Evolutionary conservation across 192 early-diverging fungal species (phyloP), one percentile per base, ranked within the genome.

Genomic region (Rhizoclosmatium sp.): DNA sequence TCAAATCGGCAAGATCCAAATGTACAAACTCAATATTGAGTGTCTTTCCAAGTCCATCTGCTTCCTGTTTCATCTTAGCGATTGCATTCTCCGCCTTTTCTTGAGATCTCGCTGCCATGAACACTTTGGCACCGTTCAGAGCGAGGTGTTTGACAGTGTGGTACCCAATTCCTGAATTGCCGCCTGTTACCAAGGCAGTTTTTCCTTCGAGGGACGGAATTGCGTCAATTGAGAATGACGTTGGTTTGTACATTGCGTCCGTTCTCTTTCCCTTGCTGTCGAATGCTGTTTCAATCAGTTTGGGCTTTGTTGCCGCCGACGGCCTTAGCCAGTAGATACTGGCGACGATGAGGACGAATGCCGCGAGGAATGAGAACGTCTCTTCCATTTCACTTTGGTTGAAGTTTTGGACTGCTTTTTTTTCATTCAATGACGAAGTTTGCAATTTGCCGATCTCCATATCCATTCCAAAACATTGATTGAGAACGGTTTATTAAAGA

Each of bases 11-110:
- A 47, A 87, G 41, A 44, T 87, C 81, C 48, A 87, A 49, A 21
- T 82, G 59, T 19, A 87, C 59, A 56, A 85, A 85, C 65, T 87
- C 86, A 51, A 85, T 47, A n/a, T 75, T 56, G 0, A 67, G 21
- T 3, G 16, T 46, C 12, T 81, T 75, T n/a, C 65, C 65, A 46
- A 47, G 42, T 69, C 40, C 16, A 1, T 46, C 41, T 2, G 66
- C 65, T 31, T 66, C 82, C 40, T 23, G 23, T 21, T 81, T 51
- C 40, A 82, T 19, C 40, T 49, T 61, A 68, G 71, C 74, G 40
- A 82, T 82, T 2, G 82, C 82, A 42, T 71, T 51, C 46, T 56
- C 48, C 19, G 80, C 82, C 44, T 70, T n/a, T 41, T 72, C 54
- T 31, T 47, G 39, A 14, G 23, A 45, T n/a, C 82, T 10, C 16